Conservation (phyloP, 805 yeast species). For the Candida suzukii region DNA sequence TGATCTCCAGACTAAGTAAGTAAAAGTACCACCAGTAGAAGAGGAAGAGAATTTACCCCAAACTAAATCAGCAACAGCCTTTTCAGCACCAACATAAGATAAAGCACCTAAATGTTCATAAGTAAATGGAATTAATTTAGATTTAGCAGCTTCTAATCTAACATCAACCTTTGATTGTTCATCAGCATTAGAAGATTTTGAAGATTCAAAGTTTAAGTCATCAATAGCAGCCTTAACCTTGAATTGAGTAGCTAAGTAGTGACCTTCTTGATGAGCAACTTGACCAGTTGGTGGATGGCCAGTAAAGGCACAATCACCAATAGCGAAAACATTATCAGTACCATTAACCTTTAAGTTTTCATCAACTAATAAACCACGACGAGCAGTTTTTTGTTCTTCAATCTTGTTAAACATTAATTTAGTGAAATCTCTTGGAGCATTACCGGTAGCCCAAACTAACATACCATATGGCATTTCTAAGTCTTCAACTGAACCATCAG, state of each 20-base stretch:
- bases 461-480: conserved; percentile 44
- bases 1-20: conserved; percentile 50
- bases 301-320: conserved; percentile 53
- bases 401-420: conserved; percentile 35
- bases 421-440: conserved; percentile 43
- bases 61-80: conserved; percentile 51
- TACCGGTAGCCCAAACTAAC: conserved; percentile 54
- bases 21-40: conserved; percentile 45
- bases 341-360: conserved; percentile 43
- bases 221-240: conserved; percentile 37
- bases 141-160: conserved; percentile 29
- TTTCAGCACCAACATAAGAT: conserved; percentile 50
- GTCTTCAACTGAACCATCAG: conserved; percentile 33
- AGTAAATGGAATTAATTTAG: conserved; percentile 28
- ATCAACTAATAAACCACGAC: conserved; percentile 46
- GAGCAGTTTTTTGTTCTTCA: conserved; percentile 45
- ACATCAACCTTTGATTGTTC: conserved; percentile 32
- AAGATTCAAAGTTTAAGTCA: conserved; percentile 30
- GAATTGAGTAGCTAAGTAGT: conserved; percentile 38
- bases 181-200: conserved; percentile 31
- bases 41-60: conserved; percentile 46
- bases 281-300: conserved; percentile 52
- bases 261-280: conserved; percentile 52
- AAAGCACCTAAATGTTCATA: conserved; percentile 48
- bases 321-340: conserved; percentile 38